Conservation (phyloP, 805 yeast genomes). For the Saccharomycopsis javanensis region DNA sequence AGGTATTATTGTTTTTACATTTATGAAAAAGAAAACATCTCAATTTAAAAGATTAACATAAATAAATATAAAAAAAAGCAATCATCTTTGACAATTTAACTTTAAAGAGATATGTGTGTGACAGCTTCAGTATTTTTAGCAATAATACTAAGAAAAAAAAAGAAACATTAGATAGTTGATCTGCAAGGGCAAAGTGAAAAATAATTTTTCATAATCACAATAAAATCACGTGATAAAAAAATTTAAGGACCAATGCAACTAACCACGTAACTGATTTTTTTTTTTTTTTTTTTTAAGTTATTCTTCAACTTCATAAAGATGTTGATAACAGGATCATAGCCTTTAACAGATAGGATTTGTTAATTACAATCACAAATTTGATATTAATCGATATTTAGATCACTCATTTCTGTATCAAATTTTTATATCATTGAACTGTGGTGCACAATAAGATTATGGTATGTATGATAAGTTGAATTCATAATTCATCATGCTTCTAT, state of each 20-base stretch:
- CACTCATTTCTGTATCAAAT: too few relatives aligned
- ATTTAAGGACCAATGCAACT: neutral
- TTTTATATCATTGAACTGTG: too few relatives aligned
- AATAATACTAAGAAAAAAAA: neutral
- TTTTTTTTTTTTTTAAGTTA: neutral
- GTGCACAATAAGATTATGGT: too few relatives aligned
- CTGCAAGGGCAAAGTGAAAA: neutral
- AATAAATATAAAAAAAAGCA: neutral
- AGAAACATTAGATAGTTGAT: too few relatives aligned
- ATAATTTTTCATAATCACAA: neutral
- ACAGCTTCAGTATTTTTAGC: neutral
- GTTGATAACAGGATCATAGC: too few relatives aligned
- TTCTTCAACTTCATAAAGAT: too few relatives aligned
- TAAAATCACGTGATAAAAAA: neutral
- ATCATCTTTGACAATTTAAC: neutral
- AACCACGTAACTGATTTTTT: neutral
- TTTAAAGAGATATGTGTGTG: neutral
- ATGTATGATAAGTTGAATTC: too few relatives aligned
- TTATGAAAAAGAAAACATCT: neutral
- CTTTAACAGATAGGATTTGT: too few relatives aligned
- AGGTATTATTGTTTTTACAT: too few relatives aligned
- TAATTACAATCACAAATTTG: too few relatives aligned
- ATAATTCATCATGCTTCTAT: neutral
- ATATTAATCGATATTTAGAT: too few relatives aligned
- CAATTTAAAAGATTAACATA: neutral